Evolutionary conservation across 1,284 basidiomycete species (phyloP), one percentile per base, ranked within the genome.

Genomic region (Meripilus lineatus): DNA sequence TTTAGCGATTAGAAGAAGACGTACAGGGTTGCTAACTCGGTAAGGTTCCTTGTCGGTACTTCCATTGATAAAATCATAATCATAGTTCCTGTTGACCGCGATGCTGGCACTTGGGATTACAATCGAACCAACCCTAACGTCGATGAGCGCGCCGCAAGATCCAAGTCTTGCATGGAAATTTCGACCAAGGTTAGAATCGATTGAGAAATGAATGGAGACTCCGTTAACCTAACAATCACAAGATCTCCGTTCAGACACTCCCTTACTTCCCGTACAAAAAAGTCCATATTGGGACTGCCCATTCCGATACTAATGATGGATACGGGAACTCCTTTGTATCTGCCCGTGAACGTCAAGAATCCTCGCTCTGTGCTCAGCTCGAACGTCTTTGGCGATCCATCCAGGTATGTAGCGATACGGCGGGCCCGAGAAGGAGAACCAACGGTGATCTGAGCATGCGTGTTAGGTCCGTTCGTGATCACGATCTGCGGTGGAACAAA

Each of bases 301-400:
- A 92, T 92, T 7, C 89, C 89, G 46, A 90, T 90, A 48, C 83
- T 84, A 36, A 89, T 70, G 43, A 92, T 76, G 11, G 81, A 85
- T 25, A 92, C 61, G 4, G 88, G 86, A 3, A 75, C 63, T 36
- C 76, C 77, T 36, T 75, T 72, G 68, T 82, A 91, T 30, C 79
- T 72, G 10, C 89, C 89, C 3, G 89, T 91, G 50, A 89, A 77
- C 3, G 86, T 91, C 46, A 85, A 65, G 63, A 90, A 92, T 6
- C 88, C 87, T 40, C 89, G 73, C 53, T 89, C 86, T 15, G 84
- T 87, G 34, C 69, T 68, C 38, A 87, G 64, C 49, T 72, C 70
- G 61, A 90, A 89, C 0, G 74, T 72, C 41, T 68, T 64, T 1
- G 79, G 80, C 20, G 58, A 52, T 15, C 64, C 59, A 64, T 92